phyloP scores from a whole-genome alignment of 1,284 basidiomycete species.

The Marasmius fiardii region DNA sequence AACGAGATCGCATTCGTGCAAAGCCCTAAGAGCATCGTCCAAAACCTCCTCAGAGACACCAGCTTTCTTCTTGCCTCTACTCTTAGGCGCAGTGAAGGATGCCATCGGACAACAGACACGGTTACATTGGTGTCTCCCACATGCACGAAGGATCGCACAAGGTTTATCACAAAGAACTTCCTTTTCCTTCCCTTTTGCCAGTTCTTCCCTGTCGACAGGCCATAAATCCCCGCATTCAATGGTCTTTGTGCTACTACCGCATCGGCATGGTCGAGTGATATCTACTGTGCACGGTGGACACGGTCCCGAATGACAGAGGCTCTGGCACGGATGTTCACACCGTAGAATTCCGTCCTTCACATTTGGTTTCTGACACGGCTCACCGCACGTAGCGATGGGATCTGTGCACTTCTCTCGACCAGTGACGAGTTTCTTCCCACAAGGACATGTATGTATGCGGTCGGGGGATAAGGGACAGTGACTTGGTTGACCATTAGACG shows the following conservation, averaged over 20 bases:
- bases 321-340: conserved; percentile 69
- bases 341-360: conserved; percentile 22
- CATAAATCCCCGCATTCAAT: conserved; percentile 45
- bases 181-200: conserved; percentile 26
- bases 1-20: conserved; percentile 78
- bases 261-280: conserved; percentile 75
- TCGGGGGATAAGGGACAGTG: conserved; percentile 75
- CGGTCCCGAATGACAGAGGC: conserved; percentile 53
- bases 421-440: conserved; percentile 64
- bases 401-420: conserved; percentile 62
- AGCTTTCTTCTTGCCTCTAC: conserved; percentile 61
- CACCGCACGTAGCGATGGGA: conserved; percentile 76
- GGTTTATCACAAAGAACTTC: conserved; percentile 78
- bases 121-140: conserved; percentile 81
- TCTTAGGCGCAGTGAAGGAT: conserved; percentile 48
- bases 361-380: conserved; percentile 64
- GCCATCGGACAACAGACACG: conserved; percentile 86
- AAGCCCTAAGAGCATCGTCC: conserved; percentile 40
- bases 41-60: conserved; percentile 21
- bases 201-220: conserved; percentile 18
- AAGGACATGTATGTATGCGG: conserved; percentile 74
- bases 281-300: conserved; percentile 76
- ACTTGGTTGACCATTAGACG: conserved; percentile 49
- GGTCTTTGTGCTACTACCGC: conserved; percentile 61
- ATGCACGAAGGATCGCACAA: conserved; percentile 72